Conservation (phyloP, 306 rosid species). For the Adenanthera pavonina region DNA sequence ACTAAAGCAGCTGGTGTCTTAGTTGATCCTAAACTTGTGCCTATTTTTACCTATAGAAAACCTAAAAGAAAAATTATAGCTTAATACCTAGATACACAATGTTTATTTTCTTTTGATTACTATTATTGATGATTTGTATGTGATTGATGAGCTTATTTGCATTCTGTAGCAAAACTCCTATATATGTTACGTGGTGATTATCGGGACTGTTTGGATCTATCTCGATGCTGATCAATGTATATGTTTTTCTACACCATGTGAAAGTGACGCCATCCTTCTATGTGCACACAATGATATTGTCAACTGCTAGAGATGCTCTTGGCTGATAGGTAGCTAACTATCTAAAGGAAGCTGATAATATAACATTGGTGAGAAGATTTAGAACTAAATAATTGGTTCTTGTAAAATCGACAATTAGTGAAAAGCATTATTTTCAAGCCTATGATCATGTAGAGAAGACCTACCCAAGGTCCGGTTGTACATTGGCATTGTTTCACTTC, state of each 20-base stretch:
- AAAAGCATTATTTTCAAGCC: constrained; percentile 13
- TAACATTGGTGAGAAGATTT: not conserved
- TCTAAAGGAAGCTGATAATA: not conserved
- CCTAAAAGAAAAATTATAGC: not conserved
- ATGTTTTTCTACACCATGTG: not conserved
- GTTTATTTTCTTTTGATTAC: not conserved
- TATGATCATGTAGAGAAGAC: not conserved
- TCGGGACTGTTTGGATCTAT: not conserved
- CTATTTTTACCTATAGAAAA: not conserved
- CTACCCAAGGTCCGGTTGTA: constrained; percentile 8
- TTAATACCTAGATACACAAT: not conserved
- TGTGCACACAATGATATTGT: not conserved
- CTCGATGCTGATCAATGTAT: not conserved
- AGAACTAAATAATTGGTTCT: not conserved
- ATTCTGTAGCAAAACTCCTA: not conserved
- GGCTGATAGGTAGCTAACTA: not conserved
- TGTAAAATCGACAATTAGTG: not conserved
- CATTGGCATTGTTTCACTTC: not conserved
- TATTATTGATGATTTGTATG: not conserved
- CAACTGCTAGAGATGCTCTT: not conserved
- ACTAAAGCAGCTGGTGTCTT: too few relatives aligned
- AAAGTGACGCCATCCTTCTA: not conserved
- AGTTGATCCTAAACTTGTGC: not conserved
- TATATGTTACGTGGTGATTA: not conserved
- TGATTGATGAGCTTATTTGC: not conserved